These are phyloP conservation scores for Alternaria arbusti DNA, from an alignment of 2,329 filamentous ascomycete genomes.

Conservation along the genomic window DNA sequence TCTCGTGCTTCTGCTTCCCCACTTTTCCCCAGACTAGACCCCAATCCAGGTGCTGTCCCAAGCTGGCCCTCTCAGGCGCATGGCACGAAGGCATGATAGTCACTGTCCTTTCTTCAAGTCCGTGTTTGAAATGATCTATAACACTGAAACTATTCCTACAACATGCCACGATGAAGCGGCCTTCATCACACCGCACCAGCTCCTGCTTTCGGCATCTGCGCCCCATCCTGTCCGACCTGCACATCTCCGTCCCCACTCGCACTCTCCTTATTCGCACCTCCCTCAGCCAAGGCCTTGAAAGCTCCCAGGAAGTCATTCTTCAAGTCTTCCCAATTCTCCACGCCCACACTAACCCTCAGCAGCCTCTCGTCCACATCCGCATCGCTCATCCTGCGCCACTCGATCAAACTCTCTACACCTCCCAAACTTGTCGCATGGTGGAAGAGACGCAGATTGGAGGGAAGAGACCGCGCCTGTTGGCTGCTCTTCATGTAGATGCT, in stretches of 20 bases:
- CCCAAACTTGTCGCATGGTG: slow-evolving; percentile 94
- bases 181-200: slow-evolving; percentile 31
- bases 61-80: not conserved
- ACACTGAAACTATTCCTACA: not conserved
- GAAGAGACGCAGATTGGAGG: slow-evolving; percentile 80
- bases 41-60: not conserved
- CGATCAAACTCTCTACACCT: slow-evolving; percentile 92
- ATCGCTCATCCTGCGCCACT: slow-evolving; percentile 95
- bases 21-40: not conserved
- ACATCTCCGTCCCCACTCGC: slow-evolving; percentile 12
- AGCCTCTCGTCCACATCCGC: slow-evolving; percentile 71
- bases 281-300: slow-evolving; percentile 28
- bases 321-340: slow-evolving; percentile 87
- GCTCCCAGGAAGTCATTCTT: slow-evolving; percentile 68
- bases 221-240: slow-evolving; percentile 30
- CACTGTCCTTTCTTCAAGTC: not conserved
- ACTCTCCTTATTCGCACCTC: not conserved
- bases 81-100: not conserved
- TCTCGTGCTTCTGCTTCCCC: not conserved
- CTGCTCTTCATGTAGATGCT: slow-evolving; percentile 70
- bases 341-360: slow-evolving; percentile 81
- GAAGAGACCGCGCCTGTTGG: slow-evolving; percentile 70
- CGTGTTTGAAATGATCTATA: not conserved
- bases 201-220: slow-evolving; percentile 22
- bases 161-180: not conserved